Base-by-base conservation (phyloP, 768 basidiomycete genomes). In the Mycena crocata region DNA sequence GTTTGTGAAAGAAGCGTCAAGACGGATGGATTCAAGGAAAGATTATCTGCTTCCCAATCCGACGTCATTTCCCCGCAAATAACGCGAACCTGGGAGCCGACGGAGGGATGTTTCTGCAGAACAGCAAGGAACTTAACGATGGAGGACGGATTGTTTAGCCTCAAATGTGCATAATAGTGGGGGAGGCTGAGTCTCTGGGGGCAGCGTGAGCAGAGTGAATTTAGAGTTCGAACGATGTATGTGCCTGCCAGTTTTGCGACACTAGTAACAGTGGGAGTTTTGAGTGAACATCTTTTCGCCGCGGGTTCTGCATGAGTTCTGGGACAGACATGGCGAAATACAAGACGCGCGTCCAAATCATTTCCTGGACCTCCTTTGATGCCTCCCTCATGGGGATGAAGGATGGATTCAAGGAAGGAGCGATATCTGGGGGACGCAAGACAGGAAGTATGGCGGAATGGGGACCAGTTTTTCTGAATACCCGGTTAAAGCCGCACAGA, bases 311-410 rank as follows among this genome's bases (percentile, higher is more conserved):
- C 6, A 15, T 37, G 0, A 50, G 55, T 31, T 52, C 46, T 26
- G 52, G 37, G 12, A 61, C 56, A 13, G 48, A 61, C 59, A 66
- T 42, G 6, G 59, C 58, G 14, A 66, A 61, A 57, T 62, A 67
- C 14, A 67, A 14, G 28, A 67, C 28, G 14, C 55, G 59, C 19
- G 9, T 24, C 54, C 66, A 67, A 6, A 62, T n/a, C 3, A 17
- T 2, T 1, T 67, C 66, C 17, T 45, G 21, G 14, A 45, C 50
- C 26, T 50, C 48, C 9, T 35, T 26, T 31, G 60, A 15, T 1
- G 52, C 54, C 19, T 23, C 40, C 2, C n/a, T n/a, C 60, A 67
- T 34, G 1, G 66, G 66, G 5, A 24, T 37, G 37, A 62, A 67
- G 30, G 13, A 49, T 3, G 54, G 55, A 39, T 57, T 46, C 12